A percentile compares a stretch with the other conserved stretches of the same genome.
phyloP scores from a whole-genome alignment of 2,329 filamentous ascomycete species.

The Arthrinium puccinioides region DNA sequence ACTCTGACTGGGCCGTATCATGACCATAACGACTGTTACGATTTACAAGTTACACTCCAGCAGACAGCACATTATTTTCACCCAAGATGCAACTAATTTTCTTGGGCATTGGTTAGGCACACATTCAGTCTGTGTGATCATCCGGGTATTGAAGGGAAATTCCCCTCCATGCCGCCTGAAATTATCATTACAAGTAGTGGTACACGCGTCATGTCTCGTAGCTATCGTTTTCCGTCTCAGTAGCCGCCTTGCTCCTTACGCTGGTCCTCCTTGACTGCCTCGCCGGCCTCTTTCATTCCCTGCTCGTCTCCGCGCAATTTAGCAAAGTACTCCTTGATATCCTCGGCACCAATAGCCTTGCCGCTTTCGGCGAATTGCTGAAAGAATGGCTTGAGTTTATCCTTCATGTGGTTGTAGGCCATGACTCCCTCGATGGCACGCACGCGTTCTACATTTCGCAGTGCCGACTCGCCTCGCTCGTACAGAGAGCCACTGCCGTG shows the following conservation, averaged over 20 bases:
- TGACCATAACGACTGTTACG: too few species aligned
- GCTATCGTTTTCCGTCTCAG: too few species aligned
- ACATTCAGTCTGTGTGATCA: too few species aligned
- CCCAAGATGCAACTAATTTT: too few species aligned
- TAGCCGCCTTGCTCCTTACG: slow-evolving; percentile 48
- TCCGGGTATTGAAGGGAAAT: too few species aligned
- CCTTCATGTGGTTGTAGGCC: slow-evolving; percentile 94
- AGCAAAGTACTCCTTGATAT: slow-evolving; percentile 95
- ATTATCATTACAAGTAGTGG: too few species aligned
- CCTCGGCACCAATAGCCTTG: slow-evolving; percentile 80
- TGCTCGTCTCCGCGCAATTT: slow-evolving; percentile 83
- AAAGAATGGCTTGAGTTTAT: slow-evolving; percentile 92
- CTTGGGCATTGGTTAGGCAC: too few species aligned
- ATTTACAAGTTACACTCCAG: too few species aligned
- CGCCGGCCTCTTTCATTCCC: slow-evolving; percentile 57
- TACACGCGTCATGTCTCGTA: too few species aligned
- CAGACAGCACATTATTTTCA: too few species aligned
- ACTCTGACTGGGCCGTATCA: too few species aligned
- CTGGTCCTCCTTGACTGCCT: slow-evolving; percentile 33
- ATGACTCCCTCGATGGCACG: slow-evolving; percentile 93
- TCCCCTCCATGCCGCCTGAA: too few species aligned
- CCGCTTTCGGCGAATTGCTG: slow-evolving; percentile 91
- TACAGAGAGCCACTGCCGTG: slow-evolving; percentile 75
- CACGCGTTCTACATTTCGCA: slow-evolving; percentile 88
- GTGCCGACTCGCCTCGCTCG: slow-evolving; percentile 84